Base-by-base conservation (phyloP, 2,329 filamentous ascomycete genomes). In the Fusarium burgessii region DNA sequence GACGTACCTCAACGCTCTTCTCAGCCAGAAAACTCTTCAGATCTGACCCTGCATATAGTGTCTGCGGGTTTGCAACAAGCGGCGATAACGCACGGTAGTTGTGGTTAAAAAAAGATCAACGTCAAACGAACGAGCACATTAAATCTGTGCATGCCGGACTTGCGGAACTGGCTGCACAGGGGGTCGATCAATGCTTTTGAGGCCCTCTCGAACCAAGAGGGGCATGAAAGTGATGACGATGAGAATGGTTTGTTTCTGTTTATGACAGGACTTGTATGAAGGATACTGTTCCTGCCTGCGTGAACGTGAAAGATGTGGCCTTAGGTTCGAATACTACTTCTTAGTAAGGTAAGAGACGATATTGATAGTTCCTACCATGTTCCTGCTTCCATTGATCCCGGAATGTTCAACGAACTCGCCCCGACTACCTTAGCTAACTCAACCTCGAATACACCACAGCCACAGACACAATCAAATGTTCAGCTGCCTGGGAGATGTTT, bases 61-160 rank as follows among this genome's bases (percentile, higher is more conserved):
- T 63, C 57, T 57, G 49, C 40, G 54, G 51, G 49, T 56, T 72
- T 52, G 52, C 46, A 51, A 62, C 55, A 43, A 50, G 41, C 46
- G 52, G 54, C 35, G 32, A 57, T 25, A 55, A 51, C 29, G 52
- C 58, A 55, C 55, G 41, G 52, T 57, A 42, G 40, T 38, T 49
- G 47, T 40, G 25, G 36, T 59, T 42, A 42, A 35, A 33, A 58
- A 58, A 25, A 41, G 45, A 69, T 47, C 52, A 38, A 58, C 45
- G 18, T 56, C 51, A 69, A 57, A 58, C 46, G 43, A 32, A 49
- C 40, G 38, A 60, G 47, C 47, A 40, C 27, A n/a, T 43, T 38
- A 10, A 45, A 60, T 58, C 71, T 63, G 65, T 73, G 57, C 67
- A 55, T 41, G 54, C 45, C 58, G 61, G 58, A 51, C 66, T 50